Conservation (phyloP, 1,139 yeast species). For the Saccharomyces hybrid region DNA sequence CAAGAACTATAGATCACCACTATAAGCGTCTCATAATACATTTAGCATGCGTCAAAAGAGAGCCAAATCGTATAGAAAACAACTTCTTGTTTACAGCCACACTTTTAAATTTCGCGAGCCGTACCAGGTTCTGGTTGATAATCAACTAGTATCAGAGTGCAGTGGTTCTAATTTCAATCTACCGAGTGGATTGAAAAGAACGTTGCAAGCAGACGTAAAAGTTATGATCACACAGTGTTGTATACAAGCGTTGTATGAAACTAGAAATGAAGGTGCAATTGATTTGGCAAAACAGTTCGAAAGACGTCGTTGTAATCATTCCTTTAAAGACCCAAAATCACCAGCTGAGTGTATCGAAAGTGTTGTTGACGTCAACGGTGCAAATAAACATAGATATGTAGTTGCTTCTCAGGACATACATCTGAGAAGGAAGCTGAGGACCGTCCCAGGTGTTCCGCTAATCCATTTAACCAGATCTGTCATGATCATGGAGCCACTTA, state of each 20-base stretch:
- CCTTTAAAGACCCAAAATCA: constrained; percentile 51
- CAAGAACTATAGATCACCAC: background rate
- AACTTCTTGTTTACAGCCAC: constrained; percentile 74
- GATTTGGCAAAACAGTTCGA: constrained; percentile 75
- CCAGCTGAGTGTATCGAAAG: constrained; percentile 73
- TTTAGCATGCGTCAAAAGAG: constrained; percentile 82
- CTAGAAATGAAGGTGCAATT: constrained; percentile 67
- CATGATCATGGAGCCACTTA: constrained; percentile 94
- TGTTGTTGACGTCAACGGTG: constrained; percentile 63
- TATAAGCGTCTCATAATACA: background rate
- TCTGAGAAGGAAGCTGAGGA: constrained; percentile 59
- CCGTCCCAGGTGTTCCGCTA: constrained; percentile 83
- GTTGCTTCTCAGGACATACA: constrained; percentile 77
- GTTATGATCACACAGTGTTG: constrained; percentile 96
- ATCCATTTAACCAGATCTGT: constrained; percentile 84
- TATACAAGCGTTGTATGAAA: constrained; percentile 72
- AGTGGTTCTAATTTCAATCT: constrained; percentile 64
- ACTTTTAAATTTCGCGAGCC: constrained; percentile 93
- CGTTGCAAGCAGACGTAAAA: constrained; percentile 78
- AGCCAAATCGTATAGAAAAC: constrained; percentile 90
- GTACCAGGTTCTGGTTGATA: constrained; percentile 81
- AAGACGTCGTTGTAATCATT: constrained; percentile 63
- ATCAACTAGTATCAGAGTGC: constrained; percentile 62
- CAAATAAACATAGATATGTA: constrained; percentile 81
- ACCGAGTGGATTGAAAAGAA: constrained; percentile 63